These are phyloP conservation scores for Aspergillus nanangensis DNA, from an alignment of 495 filamentous ascomycete species.

Conservation along the genomic window DNA sequence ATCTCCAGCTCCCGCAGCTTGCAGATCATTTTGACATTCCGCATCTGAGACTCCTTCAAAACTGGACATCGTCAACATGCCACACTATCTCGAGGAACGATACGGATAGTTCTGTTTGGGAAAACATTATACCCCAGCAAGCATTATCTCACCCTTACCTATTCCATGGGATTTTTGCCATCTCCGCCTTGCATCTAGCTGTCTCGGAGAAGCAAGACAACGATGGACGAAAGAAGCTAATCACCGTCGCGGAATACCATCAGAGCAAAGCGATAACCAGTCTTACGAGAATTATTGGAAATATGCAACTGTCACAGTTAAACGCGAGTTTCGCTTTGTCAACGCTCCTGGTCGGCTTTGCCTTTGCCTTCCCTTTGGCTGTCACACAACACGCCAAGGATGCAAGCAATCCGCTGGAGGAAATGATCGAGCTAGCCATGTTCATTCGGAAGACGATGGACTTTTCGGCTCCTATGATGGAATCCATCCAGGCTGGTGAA, in stretches of 20 bases:
- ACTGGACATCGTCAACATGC: background rate
- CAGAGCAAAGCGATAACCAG: background rate
- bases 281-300: background rate
- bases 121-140: background rate
- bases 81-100: background rate
- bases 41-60: background rate
- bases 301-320: background rate
- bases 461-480: background rate
- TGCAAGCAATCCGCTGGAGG: background rate
- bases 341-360: background rate
- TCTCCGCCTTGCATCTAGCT: background rate
- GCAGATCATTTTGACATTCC: background rate
- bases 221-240: background rate
- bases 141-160: background rate
- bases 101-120: background rate
- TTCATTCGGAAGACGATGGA: background rate
- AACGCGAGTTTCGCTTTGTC: background rate
- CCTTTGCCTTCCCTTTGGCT: background rate
- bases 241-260: background rate
- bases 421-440: background rate
- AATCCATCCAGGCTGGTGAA: background rate
- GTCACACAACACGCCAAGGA: background rate
- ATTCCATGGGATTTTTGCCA: background rate
- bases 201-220: background rate
- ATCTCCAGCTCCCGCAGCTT: background rate